Evolutionary conservation across 2,329 filamentous ascomycete species (phyloP).

Genomic region (Phoma sp.): DNA sequence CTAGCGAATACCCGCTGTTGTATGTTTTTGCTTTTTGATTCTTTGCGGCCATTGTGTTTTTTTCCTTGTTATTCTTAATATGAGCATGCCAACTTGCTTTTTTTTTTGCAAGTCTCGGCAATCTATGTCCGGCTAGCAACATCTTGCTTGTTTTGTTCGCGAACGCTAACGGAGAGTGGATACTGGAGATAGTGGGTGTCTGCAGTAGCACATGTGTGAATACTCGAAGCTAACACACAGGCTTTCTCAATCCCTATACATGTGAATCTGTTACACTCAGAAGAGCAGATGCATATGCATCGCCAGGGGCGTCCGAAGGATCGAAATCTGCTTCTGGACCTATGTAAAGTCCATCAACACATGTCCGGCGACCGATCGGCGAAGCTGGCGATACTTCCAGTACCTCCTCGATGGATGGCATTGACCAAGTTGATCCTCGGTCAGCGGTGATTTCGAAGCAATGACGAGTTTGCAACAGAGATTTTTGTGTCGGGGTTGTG

Average conservation of each 20-base stretch:
- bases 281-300: not conserved
- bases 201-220: no score
- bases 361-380: slow-evolving; percentile 12
- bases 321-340: not conserved
- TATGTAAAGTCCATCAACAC: not conserved
- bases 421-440: slow-evolving; percentile 2
- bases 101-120: no score
- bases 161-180: not conserved
- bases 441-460: not conserved
- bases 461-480: not conserved
- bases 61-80: no score
- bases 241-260: no score
- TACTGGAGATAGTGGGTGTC: no score
- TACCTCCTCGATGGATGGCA: not conserved
- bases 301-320: not conserved
- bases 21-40: not conserved
- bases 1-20: slow-evolving; percentile 13
- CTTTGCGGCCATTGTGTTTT: no score
- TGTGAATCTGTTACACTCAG: no score
- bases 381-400: slow-evolving; percentile 4
- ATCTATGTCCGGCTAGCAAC: not conserved
- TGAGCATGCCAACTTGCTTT: no score
- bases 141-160: not conserved
- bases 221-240: no score
- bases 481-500: not conserved